Base-by-base conservation (phyloP, 768 basidiomycete genomes). In the Sutorius australiensis region DNA sequence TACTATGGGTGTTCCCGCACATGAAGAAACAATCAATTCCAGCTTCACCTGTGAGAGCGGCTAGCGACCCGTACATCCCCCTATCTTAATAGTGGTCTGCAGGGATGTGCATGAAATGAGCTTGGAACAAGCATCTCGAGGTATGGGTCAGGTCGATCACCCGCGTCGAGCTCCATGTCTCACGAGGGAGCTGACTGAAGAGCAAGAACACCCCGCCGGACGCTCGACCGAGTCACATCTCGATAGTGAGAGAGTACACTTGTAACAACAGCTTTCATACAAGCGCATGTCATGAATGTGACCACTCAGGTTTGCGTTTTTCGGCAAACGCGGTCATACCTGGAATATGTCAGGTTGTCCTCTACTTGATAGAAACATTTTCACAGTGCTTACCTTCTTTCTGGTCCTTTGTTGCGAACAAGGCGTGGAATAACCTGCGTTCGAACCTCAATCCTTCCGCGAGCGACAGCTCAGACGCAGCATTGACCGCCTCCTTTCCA, bases 311-410 rank as follows among this genome's bases (percentile, higher is more conserved):
- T 72, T 89, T 89, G 66, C 95, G 81, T 78, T 98, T 99, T 72
- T 97, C 91, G 10, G 85, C 84, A 63, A 99, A 98, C 19, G 95
- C 95, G 21, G 77, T 68, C 95, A 98, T 99, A 17, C 95, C 95
- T 95, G 59, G 40, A 24, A 34, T 60, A 24, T 44, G 38, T 53
- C 17, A 30, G 52, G 17, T 37, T 8, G 41, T 33, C 13, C n/a
- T 17, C 48, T 28, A 30, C 34, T 28, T 3, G 6, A 24, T 11
- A 27, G 34, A 14, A 37, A 10, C 14, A 10, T 3, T 45, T 34
- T 24, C 2, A 37, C 37, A 42, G 32, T 16, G 72, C 87, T 55
- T 61, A 87, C 92, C 94, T 74, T 95, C 94, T 76, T 95, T 95
- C 73, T 95, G 93, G 68, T 95, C 94, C 48, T 86, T 81, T 16